A percentile compares a stretch with the other conserved stretches of the same genome.
phyloP scores from a whole-genome alignment of 2,329 filamentous ascomycete genomes.

The Diaporthe eres region DNA sequence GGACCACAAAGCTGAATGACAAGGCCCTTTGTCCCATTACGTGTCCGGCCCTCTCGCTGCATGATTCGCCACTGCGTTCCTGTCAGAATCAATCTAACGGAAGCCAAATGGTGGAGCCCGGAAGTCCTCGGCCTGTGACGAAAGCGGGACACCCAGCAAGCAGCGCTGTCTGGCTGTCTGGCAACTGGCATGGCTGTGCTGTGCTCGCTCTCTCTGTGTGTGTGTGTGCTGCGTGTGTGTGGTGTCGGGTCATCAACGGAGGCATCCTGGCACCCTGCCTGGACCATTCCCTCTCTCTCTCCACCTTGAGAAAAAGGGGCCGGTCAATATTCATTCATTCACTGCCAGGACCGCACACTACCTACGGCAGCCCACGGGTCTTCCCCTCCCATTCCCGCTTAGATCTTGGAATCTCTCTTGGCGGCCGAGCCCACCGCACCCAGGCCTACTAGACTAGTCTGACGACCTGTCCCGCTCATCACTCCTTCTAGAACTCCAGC shows the following conservation, averaged over 20 bases:
- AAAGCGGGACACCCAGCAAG: conserved; percentile 25
- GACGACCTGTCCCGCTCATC: conserved; percentile 15
- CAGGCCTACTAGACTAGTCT: conserved; percentile 18
- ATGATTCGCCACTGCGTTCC: conserved; percentile 28
- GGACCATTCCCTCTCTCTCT: neutral
- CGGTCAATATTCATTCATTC: conserved; percentile 19
- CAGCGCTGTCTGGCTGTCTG: neutral
- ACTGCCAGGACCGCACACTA: conserved; percentile 7
- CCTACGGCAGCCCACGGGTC: conserved; percentile 11
- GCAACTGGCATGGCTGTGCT: conserved; percentile 3
- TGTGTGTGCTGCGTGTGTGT: neutral
- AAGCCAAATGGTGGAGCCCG: conserved; percentile 30
- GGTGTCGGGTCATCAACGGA: conserved; percentile 9
- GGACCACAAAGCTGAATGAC: conserved; percentile 23
- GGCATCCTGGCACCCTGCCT: conserved; percentile 12
- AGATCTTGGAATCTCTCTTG: conserved; percentile 24
- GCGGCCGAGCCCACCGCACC: conserved; percentile 28
- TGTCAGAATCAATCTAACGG: conserved; percentile 21
- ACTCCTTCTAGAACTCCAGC: conserved; percentile 36
- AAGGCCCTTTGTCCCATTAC: conserved; percentile 28
- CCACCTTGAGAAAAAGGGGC: conserved; percentile 36
- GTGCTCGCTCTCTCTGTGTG: neutral
- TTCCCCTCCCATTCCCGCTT: conserved; percentile 19
- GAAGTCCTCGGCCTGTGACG: conserved; percentile 19
- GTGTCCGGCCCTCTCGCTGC: conserved; percentile 17